These are phyloP conservation scores for Chimonanthus praecox DNA, from an alignment of 164 flowering plant species.

Conservation along the genomic window DNA sequence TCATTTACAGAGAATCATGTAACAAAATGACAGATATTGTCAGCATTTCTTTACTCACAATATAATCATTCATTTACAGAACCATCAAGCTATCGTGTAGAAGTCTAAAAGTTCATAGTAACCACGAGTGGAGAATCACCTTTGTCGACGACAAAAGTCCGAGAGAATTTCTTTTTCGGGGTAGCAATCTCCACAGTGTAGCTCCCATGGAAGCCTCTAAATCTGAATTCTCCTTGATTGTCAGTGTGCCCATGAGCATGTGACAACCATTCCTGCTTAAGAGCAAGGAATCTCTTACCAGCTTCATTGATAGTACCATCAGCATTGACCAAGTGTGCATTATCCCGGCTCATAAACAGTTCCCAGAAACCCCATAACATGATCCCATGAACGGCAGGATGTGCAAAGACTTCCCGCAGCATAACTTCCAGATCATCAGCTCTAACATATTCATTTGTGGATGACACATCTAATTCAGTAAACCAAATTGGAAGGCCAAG, in stretches of 20 bases:
- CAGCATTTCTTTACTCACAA: not conserved
- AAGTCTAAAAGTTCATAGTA: constrained; percentile 38
- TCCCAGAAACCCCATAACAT: constrained; percentile 99
- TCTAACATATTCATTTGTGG: constrained; percentile 69
- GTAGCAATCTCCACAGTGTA: constrained; percentile 44
- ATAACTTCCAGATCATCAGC: constrained; percentile 95
- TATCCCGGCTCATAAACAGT: constrained; percentile 80
- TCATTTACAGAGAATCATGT: not conserved
- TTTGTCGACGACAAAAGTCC: constrained; percentile 68
- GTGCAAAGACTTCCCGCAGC: constrained; percentile 85
- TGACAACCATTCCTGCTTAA: constrained; percentile 75
- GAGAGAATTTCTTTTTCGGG: constrained; percentile 28
- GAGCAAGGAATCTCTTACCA: constrained; percentile 55
- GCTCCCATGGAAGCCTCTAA: constrained; percentile 80
- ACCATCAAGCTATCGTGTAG: not conserved
- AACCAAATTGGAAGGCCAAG: constrained; percentile 96
- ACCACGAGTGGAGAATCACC: constrained; percentile 54
- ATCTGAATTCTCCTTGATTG: constrained; percentile 49
- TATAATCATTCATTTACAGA: no score
- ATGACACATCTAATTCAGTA: constrained; percentile 87
- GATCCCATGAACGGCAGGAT: constrained; percentile 85
- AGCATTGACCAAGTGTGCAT: constrained; percentile 76
- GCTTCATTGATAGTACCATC: constrained; percentile 87
- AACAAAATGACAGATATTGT: no score
- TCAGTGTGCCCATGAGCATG: constrained; percentile 54